Evolutionary conservation across 306 rosid genomes (phyloP).

Genomic region (Prunus mume): DNA sequence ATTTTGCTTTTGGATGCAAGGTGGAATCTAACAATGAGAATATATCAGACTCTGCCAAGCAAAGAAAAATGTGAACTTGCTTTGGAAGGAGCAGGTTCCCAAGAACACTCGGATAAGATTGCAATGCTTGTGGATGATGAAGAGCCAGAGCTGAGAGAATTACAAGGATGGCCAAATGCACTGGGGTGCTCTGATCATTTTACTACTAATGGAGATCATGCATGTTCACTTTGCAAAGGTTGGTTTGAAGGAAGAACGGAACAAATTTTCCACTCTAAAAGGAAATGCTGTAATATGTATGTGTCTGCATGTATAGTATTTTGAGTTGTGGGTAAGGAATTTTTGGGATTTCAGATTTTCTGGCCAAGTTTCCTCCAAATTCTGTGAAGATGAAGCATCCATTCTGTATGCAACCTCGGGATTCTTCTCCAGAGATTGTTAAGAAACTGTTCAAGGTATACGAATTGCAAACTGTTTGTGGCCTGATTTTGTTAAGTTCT

Average conservation of each 20-base stretch:
- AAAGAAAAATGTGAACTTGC: too few relatives aligned
- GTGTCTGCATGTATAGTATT: background rate
- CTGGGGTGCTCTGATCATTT: constrained; percentile 57
- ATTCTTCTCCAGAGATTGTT: too few relatives aligned
- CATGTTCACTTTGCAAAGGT: constrained; percentile 86
- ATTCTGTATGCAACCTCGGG: too few relatives aligned
- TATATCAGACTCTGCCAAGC: too few relatives aligned
- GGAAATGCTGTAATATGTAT: background rate
- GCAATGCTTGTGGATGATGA: constrained; percentile 38
- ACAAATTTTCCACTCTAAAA: background rate
- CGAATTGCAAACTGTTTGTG: too few relatives aligned
- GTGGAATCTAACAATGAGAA: constrained; percentile 32
- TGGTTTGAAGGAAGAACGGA: constrained; percentile 21
- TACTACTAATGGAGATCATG: constrained; percentile 40
- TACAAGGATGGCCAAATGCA: constrained; percentile 48
- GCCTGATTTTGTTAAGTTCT: too few relatives aligned
- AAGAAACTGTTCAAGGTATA: too few relatives aligned
- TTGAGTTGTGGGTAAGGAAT: constrained; percentile 7
- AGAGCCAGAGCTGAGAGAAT: constrained; percentile 76
- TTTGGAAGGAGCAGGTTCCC: too few relatives aligned
- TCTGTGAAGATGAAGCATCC: too few relatives aligned
- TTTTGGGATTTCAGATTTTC: background rate
- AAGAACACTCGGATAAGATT: too few relatives aligned
- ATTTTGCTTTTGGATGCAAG: constrained; percentile 42
- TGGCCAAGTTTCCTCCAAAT: too few relatives aligned